A percentile compares a stretch with the other conserved stretches of the same genome.
Conservation (phyloP, 257 asterid species). For the Plantago ovata region DNA sequence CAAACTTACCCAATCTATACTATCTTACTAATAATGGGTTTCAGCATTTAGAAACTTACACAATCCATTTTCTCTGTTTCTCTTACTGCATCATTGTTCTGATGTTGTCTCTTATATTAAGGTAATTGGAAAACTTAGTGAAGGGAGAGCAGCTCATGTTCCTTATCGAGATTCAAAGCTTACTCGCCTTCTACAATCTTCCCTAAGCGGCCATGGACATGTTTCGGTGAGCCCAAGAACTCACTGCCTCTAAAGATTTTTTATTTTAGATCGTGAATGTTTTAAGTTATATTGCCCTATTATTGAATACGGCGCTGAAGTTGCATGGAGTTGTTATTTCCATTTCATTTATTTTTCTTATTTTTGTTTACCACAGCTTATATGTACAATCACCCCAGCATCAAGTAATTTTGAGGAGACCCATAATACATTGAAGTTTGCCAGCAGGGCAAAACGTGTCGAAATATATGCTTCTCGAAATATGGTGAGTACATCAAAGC, state of each 20-base stretch:
- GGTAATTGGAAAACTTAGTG: constrained; percentile 99
- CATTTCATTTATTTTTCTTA: constrained; percentile 16
- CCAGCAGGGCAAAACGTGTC: constrained; percentile 96
- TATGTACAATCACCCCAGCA: constrained; percentile 97
- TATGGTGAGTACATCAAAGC: constrained; percentile 50
- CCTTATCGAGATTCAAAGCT: constrained; percentile 98
- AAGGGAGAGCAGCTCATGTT: constrained; percentile 93
- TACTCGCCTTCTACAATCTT: constrained; percentile 92
- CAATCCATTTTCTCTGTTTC: constrained; percentile 11
- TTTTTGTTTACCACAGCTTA: constrained; percentile 53
- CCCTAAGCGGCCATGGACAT: constrained; percentile 97
- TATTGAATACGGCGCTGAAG: constrained; percentile 6
- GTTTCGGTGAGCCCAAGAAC: constrained; percentile 72
- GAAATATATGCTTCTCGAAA: constrained; percentile 93
- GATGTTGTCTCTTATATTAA: constrained; percentile 27
- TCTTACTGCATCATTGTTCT: constrained; percentile 18
- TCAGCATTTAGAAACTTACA: constrained; percentile 8
- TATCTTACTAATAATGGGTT: constrained; percentile 3
- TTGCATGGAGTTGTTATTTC: constrained; percentile 10
- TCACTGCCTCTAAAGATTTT: neutral
- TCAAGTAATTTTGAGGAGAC: constrained; percentile 98
- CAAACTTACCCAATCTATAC: constrained; percentile 2
- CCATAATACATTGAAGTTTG: constrained; percentile 94
- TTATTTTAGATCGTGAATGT: constrained; percentile 1
- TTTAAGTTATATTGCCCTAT: neutral